Percentiles rank a stretch among this genome's conserved stretches.
Conservation (phyloP, 805 yeast genomes). For the Monosporozyma aerobia region DNA sequence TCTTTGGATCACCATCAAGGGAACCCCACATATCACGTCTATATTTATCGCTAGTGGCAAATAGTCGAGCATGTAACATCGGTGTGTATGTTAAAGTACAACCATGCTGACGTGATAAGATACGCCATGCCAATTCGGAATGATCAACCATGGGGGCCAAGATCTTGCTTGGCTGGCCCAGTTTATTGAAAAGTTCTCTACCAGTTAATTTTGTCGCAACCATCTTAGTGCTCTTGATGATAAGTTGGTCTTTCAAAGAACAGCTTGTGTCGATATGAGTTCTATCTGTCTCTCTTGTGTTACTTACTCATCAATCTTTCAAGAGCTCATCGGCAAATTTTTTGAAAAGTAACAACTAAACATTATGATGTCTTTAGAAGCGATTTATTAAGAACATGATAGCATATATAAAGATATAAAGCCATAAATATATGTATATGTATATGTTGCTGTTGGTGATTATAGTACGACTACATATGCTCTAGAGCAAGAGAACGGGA, state of each 20-base stretch:
- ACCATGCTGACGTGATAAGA: slow-evolving; percentile 76
- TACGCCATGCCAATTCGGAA: slow-evolving; percentile 91
- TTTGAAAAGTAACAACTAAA: neutral
- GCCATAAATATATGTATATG: neutral
- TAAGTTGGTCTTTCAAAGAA: neutral
- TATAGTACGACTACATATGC: neutral
- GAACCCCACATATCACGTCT: slow-evolving; percentile 64
- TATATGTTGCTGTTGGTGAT: neutral
- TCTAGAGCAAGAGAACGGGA: slow-evolving; percentile 39
- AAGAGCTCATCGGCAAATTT: neutral
- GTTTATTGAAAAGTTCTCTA: slow-evolving; percentile 54
- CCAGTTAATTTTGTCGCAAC: slow-evolving; percentile 36
- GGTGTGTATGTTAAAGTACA: slow-evolving; percentile 94
- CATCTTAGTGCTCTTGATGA: neutral
- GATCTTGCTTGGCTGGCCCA: slow-evolving; percentile 71
- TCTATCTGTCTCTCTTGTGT: neutral
- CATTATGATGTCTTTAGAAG: neutral
- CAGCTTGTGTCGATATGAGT: neutral
- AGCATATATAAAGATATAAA: neutral
- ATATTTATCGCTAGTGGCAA: slow-evolving; percentile 77
- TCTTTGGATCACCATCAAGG: slow-evolving; percentile 57
- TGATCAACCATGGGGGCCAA: slow-evolving; percentile 99
- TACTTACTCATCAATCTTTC: neutral
- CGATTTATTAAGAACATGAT: neutral
- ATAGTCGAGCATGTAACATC: slow-evolving; percentile 88